phyloP scores from a whole-genome alignment of 495 filamentous ascomycete species.

The Penicillium longicatenatum region DNA sequence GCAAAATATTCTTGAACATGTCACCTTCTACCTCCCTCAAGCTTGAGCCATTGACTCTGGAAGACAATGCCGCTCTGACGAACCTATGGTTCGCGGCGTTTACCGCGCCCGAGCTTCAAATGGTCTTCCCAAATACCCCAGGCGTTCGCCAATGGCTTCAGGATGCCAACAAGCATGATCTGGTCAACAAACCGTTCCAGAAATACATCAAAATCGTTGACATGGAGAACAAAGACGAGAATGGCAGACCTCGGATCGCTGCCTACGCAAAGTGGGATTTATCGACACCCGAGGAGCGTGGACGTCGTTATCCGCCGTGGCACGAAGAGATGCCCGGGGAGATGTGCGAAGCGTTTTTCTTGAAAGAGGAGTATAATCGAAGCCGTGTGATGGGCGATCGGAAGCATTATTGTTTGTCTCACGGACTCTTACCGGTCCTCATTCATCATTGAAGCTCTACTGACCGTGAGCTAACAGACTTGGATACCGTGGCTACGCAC shows the following conservation, averaged over 20 bases:
- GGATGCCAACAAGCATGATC: constrained; percentile 20
- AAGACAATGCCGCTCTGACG: constrained; percentile 5
- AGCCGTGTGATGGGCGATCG: constrained; percentile 27
- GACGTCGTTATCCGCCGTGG: constrained; percentile 31
- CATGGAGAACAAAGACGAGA: constrained; percentile 10
- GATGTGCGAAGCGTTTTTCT: constrained; percentile 22
- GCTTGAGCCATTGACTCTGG: constrained; percentile 6
- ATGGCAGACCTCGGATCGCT: constrained; percentile 21
- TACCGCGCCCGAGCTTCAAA: constrained; percentile 6
- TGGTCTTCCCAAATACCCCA: constrained; percentile 30
- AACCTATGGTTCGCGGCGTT: constrained; percentile 8
- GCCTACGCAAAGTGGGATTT: constrained; percentile 35
- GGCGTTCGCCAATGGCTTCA: constrained; percentile 27
- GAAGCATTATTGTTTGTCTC: constrained; percentile 28
- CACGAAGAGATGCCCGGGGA: constrained; percentile 19
- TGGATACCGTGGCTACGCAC: constrained; percentile 53
- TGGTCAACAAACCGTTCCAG: constrained; percentile 25
- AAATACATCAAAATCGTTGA: constrained; percentile 34
- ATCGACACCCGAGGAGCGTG: constrained; percentile 25
- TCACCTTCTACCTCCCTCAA: neutral
- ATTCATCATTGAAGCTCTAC: neutral
- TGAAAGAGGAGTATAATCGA: constrained; percentile 17
- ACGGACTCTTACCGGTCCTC: too few species aligned
- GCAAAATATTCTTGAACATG: neutral
- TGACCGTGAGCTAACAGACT: constrained; percentile 24